Base-by-base conservation (phyloP, 2,329 filamentous ascomycete species). In the Leptographium galeiforme region DNA sequence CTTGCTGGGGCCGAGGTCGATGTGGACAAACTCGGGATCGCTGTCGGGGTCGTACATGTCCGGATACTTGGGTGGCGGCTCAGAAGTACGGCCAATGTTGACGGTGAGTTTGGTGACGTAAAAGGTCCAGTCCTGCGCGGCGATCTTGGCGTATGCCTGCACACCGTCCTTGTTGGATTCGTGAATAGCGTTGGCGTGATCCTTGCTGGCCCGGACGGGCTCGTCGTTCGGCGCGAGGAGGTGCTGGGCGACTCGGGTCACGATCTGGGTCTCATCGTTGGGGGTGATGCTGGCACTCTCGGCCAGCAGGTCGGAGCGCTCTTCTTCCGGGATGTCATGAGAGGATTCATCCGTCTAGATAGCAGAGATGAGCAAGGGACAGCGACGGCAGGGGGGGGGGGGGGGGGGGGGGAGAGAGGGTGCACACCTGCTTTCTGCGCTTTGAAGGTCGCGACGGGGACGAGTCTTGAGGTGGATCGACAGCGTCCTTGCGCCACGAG, bases 1-100 rank as follows among this genome's bases (percentile, higher is more conserved):
- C 70, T 91, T 91, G 68, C 80, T 87, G 0, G 87, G 87, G 1
- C 87, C 87, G 36, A 98, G 74, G 65, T 98, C 91, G 60, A 98
- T 91, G 64, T 96, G 86, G 13, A 97, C 72, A 33, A 70, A 72
- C 18, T 75, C 70, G 14, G 74, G 69, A 45, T 77, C 71, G 38
- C 72, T 67, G 34, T 70, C 69, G 8, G 70, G 67, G 34, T 68
- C 72, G 49, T 71, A 68, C 52, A 70, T 70, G 40, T 71, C 58
- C 6, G 64, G 59, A 43, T 57, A 57, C 19, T 62, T 61, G 38
- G 57, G 63, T 60, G 60, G 60, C 57, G 64, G 69, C 55, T 85
- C 81, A 5, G 80, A 78, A 18, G 80, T 79, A 57, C 87, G 81
- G 45, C 87, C 87, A 58, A 93, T 89, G 59, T 85, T 82, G 63